Evolutionary conservation across 75 land plant genomes (phyloP).

Genomic region (Cryptomeria japonica): DNA sequence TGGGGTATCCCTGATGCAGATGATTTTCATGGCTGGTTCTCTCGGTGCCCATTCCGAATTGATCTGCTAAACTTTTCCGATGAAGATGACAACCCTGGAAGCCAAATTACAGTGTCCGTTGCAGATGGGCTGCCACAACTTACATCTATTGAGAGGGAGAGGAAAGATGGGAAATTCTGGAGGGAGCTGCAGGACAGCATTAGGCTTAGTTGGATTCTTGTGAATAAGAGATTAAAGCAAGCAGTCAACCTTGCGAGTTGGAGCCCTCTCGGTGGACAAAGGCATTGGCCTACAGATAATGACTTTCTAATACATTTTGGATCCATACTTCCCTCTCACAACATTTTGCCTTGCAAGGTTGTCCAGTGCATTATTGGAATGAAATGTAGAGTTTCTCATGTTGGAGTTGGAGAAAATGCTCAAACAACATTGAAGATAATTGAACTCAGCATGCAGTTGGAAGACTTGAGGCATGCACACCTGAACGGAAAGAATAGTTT

Average conservation of each 20-base stretch:
- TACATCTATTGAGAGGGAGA: conserved; percentile 48
- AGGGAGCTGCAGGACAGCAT: conserved; percentile 50
- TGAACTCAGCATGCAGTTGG: conserved; percentile 84
- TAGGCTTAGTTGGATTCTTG: conserved; percentile 65
- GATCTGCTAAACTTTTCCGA: conserved; percentile 47
- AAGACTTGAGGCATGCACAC: conserved; percentile 68
- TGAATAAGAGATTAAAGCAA: conserved; percentile 48
- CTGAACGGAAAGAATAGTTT: conserved; percentile 75
- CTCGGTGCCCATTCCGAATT: conserved; percentile 76
- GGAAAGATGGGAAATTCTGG: conserved; percentile 71
- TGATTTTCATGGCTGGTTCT: conserved; percentile 68
- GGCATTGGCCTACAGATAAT: conserved; percentile 71
- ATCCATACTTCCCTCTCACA: conserved; percentile 59
- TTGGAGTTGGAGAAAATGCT: conserved; percentile 13
- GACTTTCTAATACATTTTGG: conserved; percentile 60
- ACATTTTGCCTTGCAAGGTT: conserved; percentile 40
- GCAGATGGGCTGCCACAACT: conserved; percentile 51
- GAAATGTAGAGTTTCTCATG: conserved; percentile 37
- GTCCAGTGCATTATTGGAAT: conserved; percentile 55
- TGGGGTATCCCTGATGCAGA: conserved; percentile 70
- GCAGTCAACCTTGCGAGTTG: conserved; percentile 66
- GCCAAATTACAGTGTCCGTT: conserved; percentile 27
- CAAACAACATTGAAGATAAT: conserved; percentile 46
- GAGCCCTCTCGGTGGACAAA: conserved; percentile 60
- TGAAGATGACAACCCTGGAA: conserved; percentile 27